These are phyloP conservation scores for Fonsecaea monophora DNA, from an alignment of 2,329 filamentous ascomycete genomes.

Conservation along the genomic window DNA sequence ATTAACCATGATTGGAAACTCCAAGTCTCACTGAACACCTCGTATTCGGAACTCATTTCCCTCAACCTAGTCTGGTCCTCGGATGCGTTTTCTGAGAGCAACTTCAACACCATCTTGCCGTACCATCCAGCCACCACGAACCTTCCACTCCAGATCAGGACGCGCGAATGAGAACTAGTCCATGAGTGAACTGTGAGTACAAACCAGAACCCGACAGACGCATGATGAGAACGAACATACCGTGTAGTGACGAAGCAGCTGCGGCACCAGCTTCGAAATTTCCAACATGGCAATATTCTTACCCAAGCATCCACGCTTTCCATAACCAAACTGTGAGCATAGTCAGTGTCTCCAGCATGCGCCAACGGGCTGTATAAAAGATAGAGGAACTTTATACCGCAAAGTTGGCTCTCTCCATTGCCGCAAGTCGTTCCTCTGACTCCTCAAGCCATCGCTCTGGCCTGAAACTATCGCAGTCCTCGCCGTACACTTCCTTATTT, in stretches of 20 bases:
- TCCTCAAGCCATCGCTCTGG: slow-evolving; percentile 75
- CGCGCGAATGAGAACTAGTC: slow-evolving; percentile 19
- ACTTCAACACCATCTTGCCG: slow-evolving; percentile 26
- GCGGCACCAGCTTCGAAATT: slow-evolving; percentile 41
- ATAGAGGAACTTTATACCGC: slow-evolving; percentile 6
- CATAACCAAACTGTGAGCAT: slow-evolving; percentile 55
- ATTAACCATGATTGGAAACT: not conserved
- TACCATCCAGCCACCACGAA: slow-evolving; percentile 29
- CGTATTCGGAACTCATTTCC: not conserved
- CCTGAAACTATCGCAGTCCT: slow-evolving; percentile 68
- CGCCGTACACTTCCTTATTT: slow-evolving; percentile 48
- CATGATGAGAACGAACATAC: slow-evolving; percentile 13
- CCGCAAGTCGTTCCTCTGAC: slow-evolving; percentile 48
- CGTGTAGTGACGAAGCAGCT: slow-evolving; percentile 31
- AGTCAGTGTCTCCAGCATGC: not conserved
- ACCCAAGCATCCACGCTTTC: slow-evolving; percentile 52
- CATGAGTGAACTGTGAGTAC: not conserved
- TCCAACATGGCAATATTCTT: slow-evolving; percentile 41
- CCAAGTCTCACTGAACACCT: not conserved
- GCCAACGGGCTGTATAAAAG: not conserved
- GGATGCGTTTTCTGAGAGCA: not conserved
- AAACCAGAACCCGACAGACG: not conserved
- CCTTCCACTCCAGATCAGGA: slow-evolving; percentile 25
- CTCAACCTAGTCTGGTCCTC: not conserved
- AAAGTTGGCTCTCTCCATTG: slow-evolving; percentile 53